Conservation (phyloP, 2,329 filamentous ascomycete genomes). For the Alternaria hordeiaustralica region DNA sequence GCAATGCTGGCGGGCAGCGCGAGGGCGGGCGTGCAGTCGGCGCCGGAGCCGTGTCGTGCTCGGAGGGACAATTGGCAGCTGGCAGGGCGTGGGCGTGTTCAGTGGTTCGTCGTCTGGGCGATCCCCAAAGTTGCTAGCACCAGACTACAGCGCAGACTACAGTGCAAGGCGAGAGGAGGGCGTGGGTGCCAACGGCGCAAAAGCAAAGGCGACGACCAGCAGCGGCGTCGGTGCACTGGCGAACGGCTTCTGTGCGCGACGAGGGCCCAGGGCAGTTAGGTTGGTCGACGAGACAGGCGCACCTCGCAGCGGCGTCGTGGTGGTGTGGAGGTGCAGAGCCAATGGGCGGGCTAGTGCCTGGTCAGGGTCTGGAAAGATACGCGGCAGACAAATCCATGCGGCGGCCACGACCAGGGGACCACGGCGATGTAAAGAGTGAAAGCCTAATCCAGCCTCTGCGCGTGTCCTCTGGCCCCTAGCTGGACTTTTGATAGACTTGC, state of each 20-base stretch:
- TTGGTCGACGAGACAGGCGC: conserved; percentile 8
- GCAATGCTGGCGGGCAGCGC: conserved; percentile 1
- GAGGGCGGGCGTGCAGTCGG: conserved; percentile 1
- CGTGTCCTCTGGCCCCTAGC: neutral
- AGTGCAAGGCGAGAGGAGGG: neutral
- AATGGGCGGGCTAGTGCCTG: conserved; percentile 10
- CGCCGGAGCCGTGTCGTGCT: neutral
- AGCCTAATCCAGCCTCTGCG: neutral
- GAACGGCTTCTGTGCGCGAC: conserved; percentile 16
- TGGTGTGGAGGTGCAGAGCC: conserved; percentile 16
- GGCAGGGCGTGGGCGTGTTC: neutral
- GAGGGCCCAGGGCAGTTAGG: neutral
- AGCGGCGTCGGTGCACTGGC: conserved; percentile 8
- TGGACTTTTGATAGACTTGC: neutral
- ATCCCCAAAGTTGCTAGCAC: neutral
- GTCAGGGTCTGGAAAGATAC: conserved; percentile 11
- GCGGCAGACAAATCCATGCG: conserved; percentile 9
- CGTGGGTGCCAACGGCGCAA: conserved; percentile 1
- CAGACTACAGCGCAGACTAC: neutral
- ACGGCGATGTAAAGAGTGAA: neutral
- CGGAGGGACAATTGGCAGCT: neutral
- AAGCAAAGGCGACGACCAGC: conserved; percentile 1
- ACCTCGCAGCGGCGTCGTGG: neutral
- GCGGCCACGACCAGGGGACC: neutral
- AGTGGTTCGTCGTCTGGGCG: conserved; percentile 8